Evolutionary conservation across 2,329 filamentous ascomycete genomes (phyloP).

Genomic region (Aspergillus bombycis): DNA sequence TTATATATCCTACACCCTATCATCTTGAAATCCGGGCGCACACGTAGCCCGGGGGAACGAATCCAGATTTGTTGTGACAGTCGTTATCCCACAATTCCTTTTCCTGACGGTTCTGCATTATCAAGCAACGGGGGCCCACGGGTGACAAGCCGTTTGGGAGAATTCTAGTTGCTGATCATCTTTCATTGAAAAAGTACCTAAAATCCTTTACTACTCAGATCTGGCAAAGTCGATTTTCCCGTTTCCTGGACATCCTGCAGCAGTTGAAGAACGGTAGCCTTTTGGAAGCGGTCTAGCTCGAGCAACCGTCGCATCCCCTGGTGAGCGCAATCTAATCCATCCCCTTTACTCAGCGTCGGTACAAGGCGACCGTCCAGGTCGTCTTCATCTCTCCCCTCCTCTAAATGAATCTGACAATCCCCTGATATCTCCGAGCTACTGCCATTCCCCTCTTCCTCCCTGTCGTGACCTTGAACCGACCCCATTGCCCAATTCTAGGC

Average conservation of each 20-base stretch:
- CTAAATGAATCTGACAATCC: background rate
- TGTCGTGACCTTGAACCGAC: background rate
- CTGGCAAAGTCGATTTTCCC: constrained; percentile 7
- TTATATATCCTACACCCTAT: constrained; percentile 19
- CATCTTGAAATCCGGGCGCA: constrained; percentile 17
- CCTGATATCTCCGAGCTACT: background rate
- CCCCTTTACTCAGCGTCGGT: constrained; percentile 12
- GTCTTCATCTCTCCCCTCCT: background rate
- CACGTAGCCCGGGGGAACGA: constrained; percentile 8
- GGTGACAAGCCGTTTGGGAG: constrained; percentile 20
- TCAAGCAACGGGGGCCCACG: constrained; percentile 15
- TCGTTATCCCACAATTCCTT: constrained; percentile 2
- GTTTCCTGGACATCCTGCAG: constrained; percentile 15
- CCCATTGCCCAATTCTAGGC: background rate
- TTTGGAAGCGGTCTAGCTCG: constrained; percentile 14
- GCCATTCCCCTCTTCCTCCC: background rate
- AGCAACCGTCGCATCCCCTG: constrained; percentile 16
- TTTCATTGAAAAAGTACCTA: constrained; percentile 11
- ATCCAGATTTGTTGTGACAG: background rate
- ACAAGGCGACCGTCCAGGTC: constrained; percentile 1
- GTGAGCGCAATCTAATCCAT: constrained; percentile 19
- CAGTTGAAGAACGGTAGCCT: constrained; percentile 19
- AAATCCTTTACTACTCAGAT: constrained; percentile 14
- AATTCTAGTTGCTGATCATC: constrained; percentile 16
- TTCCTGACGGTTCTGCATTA: constrained; percentile 10